phyloP scores from a whole-genome alignment of 1,284 basidiomycete genomes.

The Papiliotrema laurentii region DNA sequence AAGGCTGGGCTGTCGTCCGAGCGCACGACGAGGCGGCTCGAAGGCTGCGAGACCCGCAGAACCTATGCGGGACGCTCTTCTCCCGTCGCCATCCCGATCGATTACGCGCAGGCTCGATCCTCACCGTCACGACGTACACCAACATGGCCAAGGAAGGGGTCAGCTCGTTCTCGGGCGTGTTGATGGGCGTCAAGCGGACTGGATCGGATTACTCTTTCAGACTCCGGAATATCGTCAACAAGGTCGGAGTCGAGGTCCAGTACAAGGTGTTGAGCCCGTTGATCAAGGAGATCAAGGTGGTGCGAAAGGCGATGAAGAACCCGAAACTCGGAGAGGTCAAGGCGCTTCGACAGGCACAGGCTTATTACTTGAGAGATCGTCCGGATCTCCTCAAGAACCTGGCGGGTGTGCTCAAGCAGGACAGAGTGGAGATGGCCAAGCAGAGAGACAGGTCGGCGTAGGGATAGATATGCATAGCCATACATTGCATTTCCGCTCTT shows the following conservation, averaged over 20 bases:
- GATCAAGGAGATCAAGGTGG: conserved; percentile 74
- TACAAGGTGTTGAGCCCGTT: conserved; percentile 78
- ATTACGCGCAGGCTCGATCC: conserved; percentile 70
- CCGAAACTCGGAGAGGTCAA: conserved; percentile 37
- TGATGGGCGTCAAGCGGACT: conserved; percentile 71
- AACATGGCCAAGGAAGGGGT: conserved; percentile 58
- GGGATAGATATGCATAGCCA: neutral
- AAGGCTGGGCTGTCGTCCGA: conserved; percentile 2
- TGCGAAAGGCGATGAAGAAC: conserved; percentile 41
- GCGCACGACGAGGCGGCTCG: conserved; percentile 65
- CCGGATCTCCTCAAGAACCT: conserved; percentile 42
- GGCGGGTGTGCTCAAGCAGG: conserved; percentile 40
- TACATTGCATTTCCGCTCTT: no score
- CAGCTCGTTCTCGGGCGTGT: conserved; percentile 75
- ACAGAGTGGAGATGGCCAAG: neutral
- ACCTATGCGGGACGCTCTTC: conserved; percentile 65
- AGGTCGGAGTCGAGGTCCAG: conserved; percentile 85
- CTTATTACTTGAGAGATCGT: conserved; percentile 45
- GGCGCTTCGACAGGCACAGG: conserved; percentile 35
- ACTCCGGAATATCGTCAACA: conserved; percentile 79
- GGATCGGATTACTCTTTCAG: conserved; percentile 78
- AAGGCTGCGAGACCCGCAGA: conserved; percentile 62
- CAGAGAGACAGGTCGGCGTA: neutral
- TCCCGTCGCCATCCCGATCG: conserved; percentile 62
- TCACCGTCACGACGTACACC: conserved; percentile 59